A percentile compares a stretch with the other conserved stretches of the same genome.
These are phyloP conservation scores for Skeletonema potamos DNA, from an alignment of 108 stramenopile species.

Conservation along the genomic window DNA sequence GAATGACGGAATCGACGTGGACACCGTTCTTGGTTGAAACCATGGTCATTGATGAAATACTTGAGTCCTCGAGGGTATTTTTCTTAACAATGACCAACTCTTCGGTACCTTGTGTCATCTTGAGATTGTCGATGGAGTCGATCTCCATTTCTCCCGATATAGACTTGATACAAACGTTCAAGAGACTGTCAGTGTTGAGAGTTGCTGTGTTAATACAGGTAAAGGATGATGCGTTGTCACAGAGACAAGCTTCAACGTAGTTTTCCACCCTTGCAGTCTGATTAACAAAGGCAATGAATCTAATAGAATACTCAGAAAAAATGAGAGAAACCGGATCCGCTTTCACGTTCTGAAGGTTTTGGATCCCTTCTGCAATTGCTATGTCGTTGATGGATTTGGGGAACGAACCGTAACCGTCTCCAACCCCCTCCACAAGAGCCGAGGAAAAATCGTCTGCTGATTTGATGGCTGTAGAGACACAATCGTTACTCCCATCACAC, in stretches of 20 bases:
- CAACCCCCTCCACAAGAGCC: no score
- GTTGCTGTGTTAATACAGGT: conserved; percentile 11
- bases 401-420: no score
- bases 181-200: conserved; percentile 2
- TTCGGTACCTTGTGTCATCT: background rate
- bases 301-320: no score
- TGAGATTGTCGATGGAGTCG: background rate
- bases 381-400: no score
- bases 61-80: background rate
- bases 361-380: no score
- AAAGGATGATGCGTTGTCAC: conserved; percentile 12
- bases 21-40: background rate
- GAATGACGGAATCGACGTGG: background rate
- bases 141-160: conserved; percentile 22
- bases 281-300: no score
- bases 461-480: no score
- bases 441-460: no score
- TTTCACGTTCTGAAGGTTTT: no score
- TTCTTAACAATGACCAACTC: background rate
- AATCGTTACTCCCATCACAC: no score
- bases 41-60: background rate
- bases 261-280: background rate
- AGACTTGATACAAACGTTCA: conserved; percentile 30
- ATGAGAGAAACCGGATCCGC: no score
- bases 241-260: conserved; percentile 28